Base-by-base conservation (phyloP, 768 basidiomycete genomes). In the Pleurotus platypus region DNA sequence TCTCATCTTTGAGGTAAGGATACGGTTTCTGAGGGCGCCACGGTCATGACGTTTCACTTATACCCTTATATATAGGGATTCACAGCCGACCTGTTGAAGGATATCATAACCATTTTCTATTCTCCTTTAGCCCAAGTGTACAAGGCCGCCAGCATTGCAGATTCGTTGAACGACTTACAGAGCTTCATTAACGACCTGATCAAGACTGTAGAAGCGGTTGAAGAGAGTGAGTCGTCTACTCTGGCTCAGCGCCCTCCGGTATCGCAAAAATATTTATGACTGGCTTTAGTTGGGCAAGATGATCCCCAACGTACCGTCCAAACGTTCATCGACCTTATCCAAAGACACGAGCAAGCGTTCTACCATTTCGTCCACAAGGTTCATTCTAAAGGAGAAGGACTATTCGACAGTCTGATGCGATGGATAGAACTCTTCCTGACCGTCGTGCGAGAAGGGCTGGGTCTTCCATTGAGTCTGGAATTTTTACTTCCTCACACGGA, bases 51-150 rank as follows among this genome's bases (percentile, higher is more conserved):
- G 38, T 8, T 48, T 38, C 9, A 45, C 50, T 48, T 35, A 55
- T 24, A 4, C 39, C 42, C 55, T 9, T 22, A 46, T 60, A 51
- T 55, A 5, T 37, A 98, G 95, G 95, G 97, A 18, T 87, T 87
- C 46, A 98, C 97, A 0, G 87, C 96, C 2, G 97, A 98, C 35
- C 77, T 99, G 22, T 75, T 99, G 65, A 98, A 95, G 71, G 97
- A 99, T 69, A 98, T 99, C 58, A 93, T 99, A 64, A 98, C 97
- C 16, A 98, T 99, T 58, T 99, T 99, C 72, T 99, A 99, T 70
- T 75, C 94, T 0, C 97, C 97, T 2, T 76, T 99, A 22, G 97
- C 97, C 2, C 92, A 96, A 66, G 97, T 98, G 1, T 99, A 98
- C 74, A 86, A 91, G 64, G 97, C 97, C 8, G 97, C 97, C 4